These are phyloP conservation scores for Fagopyrum tataricum DNA, from an alignment of 148 eudicot species.

Conservation along the genomic window DNA sequence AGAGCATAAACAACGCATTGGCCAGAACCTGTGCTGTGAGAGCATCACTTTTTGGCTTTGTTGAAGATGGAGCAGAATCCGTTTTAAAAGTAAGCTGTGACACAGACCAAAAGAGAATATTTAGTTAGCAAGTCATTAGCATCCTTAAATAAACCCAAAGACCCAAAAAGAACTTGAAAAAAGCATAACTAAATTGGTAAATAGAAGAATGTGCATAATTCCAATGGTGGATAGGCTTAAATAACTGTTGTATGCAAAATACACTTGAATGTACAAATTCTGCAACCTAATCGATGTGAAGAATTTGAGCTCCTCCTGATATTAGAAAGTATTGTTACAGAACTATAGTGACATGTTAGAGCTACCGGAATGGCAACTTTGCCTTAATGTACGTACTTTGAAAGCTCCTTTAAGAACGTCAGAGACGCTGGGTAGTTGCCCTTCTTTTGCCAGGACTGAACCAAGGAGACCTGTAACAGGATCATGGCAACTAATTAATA, in stretches of 20 bases:
- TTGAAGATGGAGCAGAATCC: conserved; percentile 38
- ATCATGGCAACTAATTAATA: neutral
- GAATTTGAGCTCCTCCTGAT: neutral
- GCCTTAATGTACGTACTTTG: conserved; percentile 38
- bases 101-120: neutral
- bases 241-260: neutral
- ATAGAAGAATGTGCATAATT: neutral
- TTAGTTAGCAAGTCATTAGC: neutral
- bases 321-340: too few relatives aligned
- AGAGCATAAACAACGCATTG: neutral
- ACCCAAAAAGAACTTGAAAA: neutral
- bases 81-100: conserved; percentile 51
- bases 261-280: neutral
- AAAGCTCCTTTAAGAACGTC: conserved; percentile 66
- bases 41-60: conserved; percentile 64
- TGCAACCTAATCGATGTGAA: neutral
- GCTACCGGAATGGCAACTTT: neutral
- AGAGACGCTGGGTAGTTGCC: conserved; percentile 55
- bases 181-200: neutral
- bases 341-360: neutral
- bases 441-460: conserved; percentile 77
- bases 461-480: conserved; percentile 61
- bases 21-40: conserved; percentile 70
- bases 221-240: neutral
- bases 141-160: neutral